Percentiles rank a stretch among this genome's conserved stretches.
Conservation (phyloP, 306 rosid genomes). For the Clitoria ternatea region DNA sequence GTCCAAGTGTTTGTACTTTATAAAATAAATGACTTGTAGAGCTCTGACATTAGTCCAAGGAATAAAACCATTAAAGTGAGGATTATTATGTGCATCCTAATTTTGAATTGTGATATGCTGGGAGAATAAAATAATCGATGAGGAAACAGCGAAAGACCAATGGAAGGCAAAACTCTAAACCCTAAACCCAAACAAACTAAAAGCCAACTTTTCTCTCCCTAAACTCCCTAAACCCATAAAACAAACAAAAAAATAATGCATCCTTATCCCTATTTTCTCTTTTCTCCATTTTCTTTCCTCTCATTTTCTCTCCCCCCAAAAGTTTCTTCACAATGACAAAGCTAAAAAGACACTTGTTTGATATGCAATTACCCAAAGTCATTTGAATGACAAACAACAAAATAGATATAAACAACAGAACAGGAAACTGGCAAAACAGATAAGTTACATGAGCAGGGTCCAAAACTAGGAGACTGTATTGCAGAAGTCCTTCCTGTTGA, state of each 20-base stretch:
- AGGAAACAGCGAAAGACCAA: neutral
- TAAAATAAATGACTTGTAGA: neutral
- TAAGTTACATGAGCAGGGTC: slow-evolving; percentile 72
- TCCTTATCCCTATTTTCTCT: no score
- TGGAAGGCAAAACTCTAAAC: neutral
- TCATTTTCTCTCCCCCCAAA: no score
- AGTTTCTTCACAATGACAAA: neutral
- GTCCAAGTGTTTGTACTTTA: neutral
- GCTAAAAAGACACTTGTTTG: neutral
- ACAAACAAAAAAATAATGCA: no score
- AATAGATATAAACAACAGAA: slow-evolving; percentile 12
- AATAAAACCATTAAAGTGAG: neutral
- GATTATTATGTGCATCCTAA: neutral
- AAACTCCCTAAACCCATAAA: no score
- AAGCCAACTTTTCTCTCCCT: no score
- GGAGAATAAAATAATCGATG: neutral
- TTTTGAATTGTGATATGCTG: slow-evolving; percentile 1
- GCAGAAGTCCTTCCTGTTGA: slow-evolving; percentile 36
- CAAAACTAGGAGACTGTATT: slow-evolving; percentile 62
- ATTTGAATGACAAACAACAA: slow-evolving; percentile 5
- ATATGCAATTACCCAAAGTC: neutral
- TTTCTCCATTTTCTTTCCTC: no score
- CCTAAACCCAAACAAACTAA: no score
- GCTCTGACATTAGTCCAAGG: neutral
- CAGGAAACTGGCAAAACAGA: slow-evolving; percentile 11